Evolutionary conservation across 768 basidiomycete species (phyloP).

Genomic region (Tephrocybe sp.): DNA sequence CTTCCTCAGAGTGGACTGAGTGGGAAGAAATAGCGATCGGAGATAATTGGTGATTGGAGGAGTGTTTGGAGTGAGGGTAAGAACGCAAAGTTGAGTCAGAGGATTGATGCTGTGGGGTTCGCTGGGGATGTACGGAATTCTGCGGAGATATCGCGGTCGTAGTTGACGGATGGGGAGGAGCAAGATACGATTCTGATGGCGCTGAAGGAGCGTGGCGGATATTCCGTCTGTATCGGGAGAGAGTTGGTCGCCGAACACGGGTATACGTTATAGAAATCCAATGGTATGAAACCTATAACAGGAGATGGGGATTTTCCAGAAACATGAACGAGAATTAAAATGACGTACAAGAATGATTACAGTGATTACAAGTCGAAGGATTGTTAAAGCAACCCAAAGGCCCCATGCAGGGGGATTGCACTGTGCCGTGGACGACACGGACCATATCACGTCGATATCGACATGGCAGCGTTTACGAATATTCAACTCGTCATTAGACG

Average conservation of each 20-base stretch:
- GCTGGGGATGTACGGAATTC: conserved; percentile 2
- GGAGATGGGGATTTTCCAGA: conserved; percentile 3
- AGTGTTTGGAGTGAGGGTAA: conserved; percentile 15
- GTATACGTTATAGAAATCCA: conserved; percentile 23
- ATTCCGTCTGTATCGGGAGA: conserved; percentile 14
- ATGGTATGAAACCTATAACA: conserved; percentile 26
- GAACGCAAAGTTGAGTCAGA: conserved; percentile 21
- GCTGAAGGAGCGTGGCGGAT: conserved; percentile 6
- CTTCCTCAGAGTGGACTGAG: conserved; percentile 15
- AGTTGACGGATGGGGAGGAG: conserved; percentile 16
- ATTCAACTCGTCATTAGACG: conserved; percentile 32
- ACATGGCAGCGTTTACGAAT: conserved; percentile 49
- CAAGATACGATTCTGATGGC: conserved; percentile 15
- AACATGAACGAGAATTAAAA: neutral
- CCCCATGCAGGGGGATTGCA: conserved; percentile 39
- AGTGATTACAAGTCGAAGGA: conserved; percentile 54
- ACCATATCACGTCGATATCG: conserved; percentile 71
- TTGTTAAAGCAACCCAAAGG: conserved; percentile 52
- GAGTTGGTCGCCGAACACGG: conserved; percentile 21
- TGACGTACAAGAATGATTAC: conserved; percentile 48
- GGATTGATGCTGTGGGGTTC: conserved; percentile 14
- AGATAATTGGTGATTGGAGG: conserved; percentile 13
- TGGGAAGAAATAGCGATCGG: conserved; percentile 11
- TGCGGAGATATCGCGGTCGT: conserved; percentile 13
- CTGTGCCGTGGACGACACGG: conserved; percentile 25